Evolutionary conservation across 371 early-diverging fungal species (phyloP).

Genomic region (Mortierella sp.): DNA sequence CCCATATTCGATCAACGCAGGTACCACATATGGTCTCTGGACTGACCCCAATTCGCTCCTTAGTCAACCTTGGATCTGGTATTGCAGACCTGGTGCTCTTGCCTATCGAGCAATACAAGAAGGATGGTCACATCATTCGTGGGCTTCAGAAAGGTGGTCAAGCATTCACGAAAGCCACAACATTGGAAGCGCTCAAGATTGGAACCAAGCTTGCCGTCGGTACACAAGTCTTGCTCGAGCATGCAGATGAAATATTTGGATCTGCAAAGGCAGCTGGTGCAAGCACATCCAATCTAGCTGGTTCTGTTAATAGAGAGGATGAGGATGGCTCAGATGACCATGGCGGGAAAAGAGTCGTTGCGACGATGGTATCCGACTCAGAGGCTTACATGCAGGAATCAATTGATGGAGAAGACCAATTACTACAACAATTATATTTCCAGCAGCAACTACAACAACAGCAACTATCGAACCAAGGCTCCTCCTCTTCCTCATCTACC

Average conservation of each 20-base stretch:
- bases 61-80: conserved; percentile 92
- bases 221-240: conserved; percentile 91
- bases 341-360: conserved; percentile 30
- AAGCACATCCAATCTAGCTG: conserved; percentile 20
- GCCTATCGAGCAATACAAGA: conserved; percentile 94
- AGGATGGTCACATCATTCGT: conserved; percentile 90
- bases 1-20: conserved; percentile 91
- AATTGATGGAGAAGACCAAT: conserved; percentile 43
- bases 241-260: conserved; percentile 84
- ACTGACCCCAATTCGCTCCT: conserved; percentile 89
- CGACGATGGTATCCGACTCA: conserved; percentile 51
- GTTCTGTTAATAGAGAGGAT: conserved; percentile 8
- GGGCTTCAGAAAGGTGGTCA: conserved; percentile 89
- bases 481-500: conserved; percentile 27
- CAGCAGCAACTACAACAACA: conserved; percentile 46
- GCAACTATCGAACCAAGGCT: conserved; percentile 7
- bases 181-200: conserved; percentile 91
- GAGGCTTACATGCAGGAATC: conserved; percentile 56
- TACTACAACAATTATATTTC: conserved; percentile 31
- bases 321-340: conserved; percentile 16
- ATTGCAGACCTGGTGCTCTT: conserved; percentile 93
- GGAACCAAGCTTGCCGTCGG: conserved; percentile 92
- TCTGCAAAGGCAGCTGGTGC: conserved; percentile 52
- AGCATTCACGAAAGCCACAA: conserved; percentile 91
- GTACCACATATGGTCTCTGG: conserved; percentile 91